Evolutionary conservation across 805 yeast genomes (phyloP).

Genomic region (Lipomyces yamadae): DNA sequence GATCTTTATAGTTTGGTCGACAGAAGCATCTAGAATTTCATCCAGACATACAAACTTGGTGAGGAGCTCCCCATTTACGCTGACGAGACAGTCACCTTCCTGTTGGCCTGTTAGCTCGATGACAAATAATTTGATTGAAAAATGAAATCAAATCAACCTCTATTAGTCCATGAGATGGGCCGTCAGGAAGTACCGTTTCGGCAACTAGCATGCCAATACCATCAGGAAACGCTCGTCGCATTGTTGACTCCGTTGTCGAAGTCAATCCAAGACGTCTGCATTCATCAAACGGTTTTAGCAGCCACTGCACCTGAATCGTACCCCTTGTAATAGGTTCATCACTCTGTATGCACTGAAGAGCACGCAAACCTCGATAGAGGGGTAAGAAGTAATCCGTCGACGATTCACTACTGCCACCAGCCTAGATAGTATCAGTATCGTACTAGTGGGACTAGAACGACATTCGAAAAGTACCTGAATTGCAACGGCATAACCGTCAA

Average conservation of each 20-base stretch:
- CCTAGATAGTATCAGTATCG: slow-evolving; percentile 54
- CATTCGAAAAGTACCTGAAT: slow-evolving; percentile 43
- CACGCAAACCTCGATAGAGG: slow-evolving; percentile 78
- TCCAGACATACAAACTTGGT: slow-evolving; percentile 81
- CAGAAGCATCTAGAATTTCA: slow-evolving; percentile 72
- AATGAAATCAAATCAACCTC: slow-evolving; percentile 42
- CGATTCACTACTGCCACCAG: slow-evolving; percentile 90
- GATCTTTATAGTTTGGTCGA: slow-evolving; percentile 62
- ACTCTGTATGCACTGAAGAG: slow-evolving; percentile 72
- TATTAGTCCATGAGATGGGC: slow-evolving; percentile 75
- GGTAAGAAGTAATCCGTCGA: slow-evolving; percentile 94
- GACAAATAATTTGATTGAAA: background rate
- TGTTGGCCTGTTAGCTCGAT: slow-evolving; percentile 8
- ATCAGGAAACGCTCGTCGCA: slow-evolving; percentile 71
- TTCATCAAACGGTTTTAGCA: slow-evolving; percentile 81
- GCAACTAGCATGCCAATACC: slow-evolving; percentile 84
- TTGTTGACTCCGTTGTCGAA: slow-evolving; percentile 68
- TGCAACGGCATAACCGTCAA: slow-evolving; percentile 86
- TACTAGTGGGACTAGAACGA: background rate
- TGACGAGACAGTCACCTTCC: slow-evolving; percentile 84
- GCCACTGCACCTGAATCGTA: slow-evolving; percentile 90
- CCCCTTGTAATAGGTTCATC: slow-evolving; percentile 75
- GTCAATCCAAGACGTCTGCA: slow-evolving; percentile 86
- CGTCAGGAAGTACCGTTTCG: slow-evolving; percentile 77
- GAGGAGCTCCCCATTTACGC: slow-evolving; percentile 68